These are phyloP conservation scores for Antrodiella citrinella DNA, from an alignment of 768 basidiomycete species.

Conservation along the genomic window DNA sequence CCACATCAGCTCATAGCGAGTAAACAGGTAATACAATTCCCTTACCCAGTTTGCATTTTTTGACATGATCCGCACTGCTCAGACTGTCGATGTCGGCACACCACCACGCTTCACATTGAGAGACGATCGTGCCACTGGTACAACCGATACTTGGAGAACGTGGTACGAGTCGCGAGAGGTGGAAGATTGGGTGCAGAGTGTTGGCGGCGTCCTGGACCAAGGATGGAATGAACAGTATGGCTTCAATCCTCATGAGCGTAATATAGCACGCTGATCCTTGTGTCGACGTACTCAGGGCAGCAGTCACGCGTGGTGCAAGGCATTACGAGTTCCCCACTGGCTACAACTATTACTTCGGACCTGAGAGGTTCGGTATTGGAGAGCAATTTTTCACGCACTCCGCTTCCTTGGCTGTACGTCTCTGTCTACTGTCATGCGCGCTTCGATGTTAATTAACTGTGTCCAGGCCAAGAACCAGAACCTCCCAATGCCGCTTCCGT, in stretches of 20 bases:
- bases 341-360: constrained; percentile 74
- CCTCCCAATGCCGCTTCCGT: constrained; percentile 67
- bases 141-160: constrained; percentile 72
- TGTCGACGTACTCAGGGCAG: constrained; percentile 35
- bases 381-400: constrained; percentile 86
- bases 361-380: constrained; percentile 75
- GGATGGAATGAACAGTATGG: constrained; percentile 90
- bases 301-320: constrained; percentile 44
- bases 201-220: constrained; percentile 77
- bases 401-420: constrained; percentile 21
- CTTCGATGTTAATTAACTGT: not conserved
- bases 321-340: constrained; percentile 97
- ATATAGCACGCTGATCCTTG: not conserved
- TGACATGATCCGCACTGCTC: not conserved
- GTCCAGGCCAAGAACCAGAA: constrained; percentile 47
- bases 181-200: constrained; percentile 90
- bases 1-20: constrained; percentile 89
- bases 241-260: constrained; percentile 25
- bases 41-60: not conserved
- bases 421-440: not conserved
- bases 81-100: constrained; percentile 68
- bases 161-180: constrained; percentile 81
- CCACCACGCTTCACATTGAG: constrained; percentile 64
- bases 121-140: constrained; percentile 62
- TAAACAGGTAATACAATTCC: constrained; percentile 47